phyloP scores from a whole-genome alignment of 106 monocot species.

The Allium cepa region DNA sequence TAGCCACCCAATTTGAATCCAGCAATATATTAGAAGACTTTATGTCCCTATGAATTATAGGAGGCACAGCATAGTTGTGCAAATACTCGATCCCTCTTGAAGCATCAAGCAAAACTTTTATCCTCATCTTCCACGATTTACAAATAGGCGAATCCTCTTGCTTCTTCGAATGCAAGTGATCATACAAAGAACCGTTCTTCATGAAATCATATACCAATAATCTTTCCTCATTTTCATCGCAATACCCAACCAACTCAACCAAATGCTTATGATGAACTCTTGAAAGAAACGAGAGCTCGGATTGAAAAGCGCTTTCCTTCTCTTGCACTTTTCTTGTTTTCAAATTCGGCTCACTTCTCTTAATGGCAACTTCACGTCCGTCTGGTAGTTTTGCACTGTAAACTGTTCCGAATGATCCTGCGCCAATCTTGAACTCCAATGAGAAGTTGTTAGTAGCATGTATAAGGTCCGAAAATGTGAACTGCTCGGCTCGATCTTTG shows the following conservation, averaged over 20 bases:
- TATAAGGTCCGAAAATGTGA: conserved; percentile 48
- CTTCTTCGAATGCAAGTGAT: conserved; percentile 32
- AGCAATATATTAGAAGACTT: conserved; percentile 64
- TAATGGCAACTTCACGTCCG: conserved; percentile 84
- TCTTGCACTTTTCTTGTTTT: conserved; percentile 31
- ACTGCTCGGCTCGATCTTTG: conserved; percentile 47
- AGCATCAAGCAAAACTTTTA: conserved; percentile 40
- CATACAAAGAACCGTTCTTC: conserved; percentile 60
- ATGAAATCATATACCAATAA: conserved; percentile 85
- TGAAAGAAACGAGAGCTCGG: conserved; percentile 76
- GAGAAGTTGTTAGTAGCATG: conserved; percentile 64
- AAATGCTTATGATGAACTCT: conserved; percentile 91
- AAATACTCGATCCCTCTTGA: conserved; percentile 58
- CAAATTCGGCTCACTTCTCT: conserved; percentile 38
- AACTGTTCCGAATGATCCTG: conserved; percentile 79
- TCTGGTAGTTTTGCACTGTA: conserved; percentile 67
- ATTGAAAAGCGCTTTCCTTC: conserved; percentile 72
- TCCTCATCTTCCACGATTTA: conserved; percentile 38
- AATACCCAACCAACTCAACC: conserved; percentile 67
- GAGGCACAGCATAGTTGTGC: conserved; percentile 56
- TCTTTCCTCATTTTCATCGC: conserved; percentile 67
- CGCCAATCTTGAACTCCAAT: conserved; percentile 44
- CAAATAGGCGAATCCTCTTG: not conserved
- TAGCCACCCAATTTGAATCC: conserved; percentile 48
- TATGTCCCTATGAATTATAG: conserved; percentile 70